Base-by-base conservation (phyloP, 2,329 filamentous ascomycete species). In the Xylaria sp. region DNA sequence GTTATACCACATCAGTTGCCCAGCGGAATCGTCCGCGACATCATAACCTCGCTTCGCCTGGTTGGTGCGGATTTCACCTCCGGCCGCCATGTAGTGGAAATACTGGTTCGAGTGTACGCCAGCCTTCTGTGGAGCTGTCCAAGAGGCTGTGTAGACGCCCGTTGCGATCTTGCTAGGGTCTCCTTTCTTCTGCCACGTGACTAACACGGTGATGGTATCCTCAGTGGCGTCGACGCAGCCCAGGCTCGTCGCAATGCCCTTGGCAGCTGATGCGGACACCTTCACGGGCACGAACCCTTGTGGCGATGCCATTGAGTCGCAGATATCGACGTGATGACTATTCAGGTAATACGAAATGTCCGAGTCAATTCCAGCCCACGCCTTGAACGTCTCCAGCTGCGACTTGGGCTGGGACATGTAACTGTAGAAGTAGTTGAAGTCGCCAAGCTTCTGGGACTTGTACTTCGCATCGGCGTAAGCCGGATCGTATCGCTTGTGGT, bases 381-480 rank as follows among this genome's bases (percentile, higher is more conserved):
- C 92, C 82, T 94, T 94, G 89, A 97, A 97, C 0, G 94, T 97
- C 85, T 97, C 92, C 57, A 97, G 88, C 83, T 97, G 94, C 60
- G 87, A 93, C 84, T 97, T 97, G 70, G 91, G 92, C 85, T 97
- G 94, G 59, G 90, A 93, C 94, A 97, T 97, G 88, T 98, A 98
- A 76, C 89, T 92, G 87, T 97, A 98, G 81, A 97, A 98, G 86
- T 98, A 98, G 86, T 97, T 97, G 89, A 98, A 98, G 82, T 97
- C 94, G 73, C 94, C 94, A 8, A 98, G 85, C 63, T 86, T 89
- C 78, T 89, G 84, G 15, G 93, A 93, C 75, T 91, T 90, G 83
- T 91, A 91, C 59, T 91, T 89, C 15, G 95, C 95, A 80, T 98
- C 94, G 15, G 93, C 89, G 84, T 98, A 98, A 25, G 94, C 94